Percentiles rank a stretch among this genome's conserved stretches.
Conservation (phyloP, 2,329 filamentous ascomycete species). For the Fusarium verrucosum region DNA sequence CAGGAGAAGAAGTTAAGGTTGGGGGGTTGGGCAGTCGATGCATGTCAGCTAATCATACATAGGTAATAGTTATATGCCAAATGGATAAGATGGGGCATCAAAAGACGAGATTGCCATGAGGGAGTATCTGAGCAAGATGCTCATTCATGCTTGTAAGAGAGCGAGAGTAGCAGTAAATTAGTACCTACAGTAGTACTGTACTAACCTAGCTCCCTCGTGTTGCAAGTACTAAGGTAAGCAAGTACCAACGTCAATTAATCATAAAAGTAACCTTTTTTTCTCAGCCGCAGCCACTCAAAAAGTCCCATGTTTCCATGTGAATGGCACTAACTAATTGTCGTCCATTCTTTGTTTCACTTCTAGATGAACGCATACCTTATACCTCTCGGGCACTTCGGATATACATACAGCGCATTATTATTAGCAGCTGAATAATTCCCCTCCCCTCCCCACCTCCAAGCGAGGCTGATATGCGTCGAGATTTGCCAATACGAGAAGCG, state of each 20-base stretch:
- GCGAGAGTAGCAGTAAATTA: not conserved
- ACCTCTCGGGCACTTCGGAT: not conserved
- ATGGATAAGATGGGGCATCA: not conserved
- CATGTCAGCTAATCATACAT: too few relatives aligned
- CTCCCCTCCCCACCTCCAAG: slow-evolving; percentile 1
- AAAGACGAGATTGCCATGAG: not conserved
- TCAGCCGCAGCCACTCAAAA: slow-evolving; percentile 7
- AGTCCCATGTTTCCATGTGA: too few relatives aligned
- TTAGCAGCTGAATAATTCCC: slow-evolving; percentile 1
- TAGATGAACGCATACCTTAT: slow-evolving; percentile 11
- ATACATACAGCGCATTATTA: not conserved
- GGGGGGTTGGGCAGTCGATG: slow-evolving; percentile 1
- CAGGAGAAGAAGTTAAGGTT: slow-evolving; percentile 11
- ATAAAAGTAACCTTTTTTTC: slow-evolving; percentile 7
- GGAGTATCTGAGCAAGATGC: too few relatives aligned
- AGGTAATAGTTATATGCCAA: not conserved
- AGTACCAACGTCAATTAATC: not conserved
- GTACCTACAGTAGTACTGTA: not conserved
- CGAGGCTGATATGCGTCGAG: slow-evolving; percentile 3
- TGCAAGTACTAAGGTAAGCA: not conserved
- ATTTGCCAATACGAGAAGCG: slow-evolving; percentile 37
- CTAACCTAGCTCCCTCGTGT: too few relatives aligned
- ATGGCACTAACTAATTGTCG: not conserved
- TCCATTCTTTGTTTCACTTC: slow-evolving; percentile 6
- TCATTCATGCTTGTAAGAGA: not conserved